Evolutionary conservation across 108 stramenopile genomes (phyloP), one percentile per base, ranked within the genome.

Genomic region (Poteriospumella lacustris): DNA sequence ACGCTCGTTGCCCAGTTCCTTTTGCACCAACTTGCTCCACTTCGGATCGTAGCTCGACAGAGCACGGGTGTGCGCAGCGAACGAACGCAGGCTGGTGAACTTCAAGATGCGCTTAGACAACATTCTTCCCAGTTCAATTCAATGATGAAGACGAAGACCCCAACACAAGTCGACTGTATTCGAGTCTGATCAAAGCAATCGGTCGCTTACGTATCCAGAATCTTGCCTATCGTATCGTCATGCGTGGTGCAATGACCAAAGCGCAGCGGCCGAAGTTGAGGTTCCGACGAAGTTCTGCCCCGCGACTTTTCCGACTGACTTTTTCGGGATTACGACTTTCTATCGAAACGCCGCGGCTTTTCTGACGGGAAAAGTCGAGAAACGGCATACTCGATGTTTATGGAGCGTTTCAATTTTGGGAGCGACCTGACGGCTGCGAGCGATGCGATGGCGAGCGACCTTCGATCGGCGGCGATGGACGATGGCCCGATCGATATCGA

Each of bases 1-100:
- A 26, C 33, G 15, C 0, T 19, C 38, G 1, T 36, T 19, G 3
- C 76, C 59, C 42, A 59, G 31, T 69, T 81, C 80, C 44, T 81
- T 81, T 56, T 56, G 24, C 52, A 15, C 52, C 15, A 56, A 56
- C 24, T 56, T 24, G 24, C 15, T 19, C 52, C 15, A 56, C 24
- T 56, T 56, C 15, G 15, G 24, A 56, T 56, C 19, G 19, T 19
- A 19, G 24, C 52, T 56, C 24, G 15, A 19, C 52, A 56, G 24
- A 19, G 24, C 19, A 56, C 15, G 15, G 52, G 24, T 56, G 52
- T 19, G 24, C 19, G 52, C 15, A 56, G 15, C 19, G 15, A 19
- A 19, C 52, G 24, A 56, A 19, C 19, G 24, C 24, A 56, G 52
- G 24, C 15, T 19, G 24, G 52, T 19, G 52, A 56, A 24, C 52